A percentile compares a stretch with the other conserved stretches of the same genome.
Evolutionary conservation across 2,329 filamentous ascomycete species (phyloP).

Genomic region (Diaporthe sp.): DNA sequence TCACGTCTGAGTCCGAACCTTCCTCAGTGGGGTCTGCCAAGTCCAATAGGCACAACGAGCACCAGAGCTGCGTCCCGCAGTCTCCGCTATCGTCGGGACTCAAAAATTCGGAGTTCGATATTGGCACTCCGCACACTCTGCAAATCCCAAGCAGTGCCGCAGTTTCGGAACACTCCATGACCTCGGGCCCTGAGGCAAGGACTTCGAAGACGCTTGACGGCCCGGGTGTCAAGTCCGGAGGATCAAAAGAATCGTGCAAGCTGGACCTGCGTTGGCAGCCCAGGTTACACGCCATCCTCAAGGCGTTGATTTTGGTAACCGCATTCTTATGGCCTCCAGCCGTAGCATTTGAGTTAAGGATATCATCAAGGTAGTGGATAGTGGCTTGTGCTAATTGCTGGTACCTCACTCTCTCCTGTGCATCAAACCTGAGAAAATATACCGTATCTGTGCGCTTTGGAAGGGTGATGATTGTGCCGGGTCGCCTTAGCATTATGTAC

Average conservation of each 20-base stretch:
- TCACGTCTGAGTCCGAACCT: not conserved
- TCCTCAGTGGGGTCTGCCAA: not conserved
- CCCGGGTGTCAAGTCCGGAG: not conserved
- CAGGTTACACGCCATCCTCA: not conserved
- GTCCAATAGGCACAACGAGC: not conserved
- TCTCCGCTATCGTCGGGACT: not conserved
- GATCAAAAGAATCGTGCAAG: not conserved
- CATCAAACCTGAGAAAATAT: not conserved
- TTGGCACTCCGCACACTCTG: not conserved
- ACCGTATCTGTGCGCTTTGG: not conserved
- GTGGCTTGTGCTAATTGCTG: not conserved
- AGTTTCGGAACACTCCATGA: not conserved
- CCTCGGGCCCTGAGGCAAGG: not conserved
- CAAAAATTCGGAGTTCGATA: not conserved
- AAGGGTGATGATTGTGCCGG: not conserved
- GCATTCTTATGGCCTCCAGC: not conserved
- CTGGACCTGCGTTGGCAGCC: not conserved
- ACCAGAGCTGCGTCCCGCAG: not conserved
- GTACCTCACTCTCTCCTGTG: not conserved
- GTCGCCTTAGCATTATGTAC: not conserved
- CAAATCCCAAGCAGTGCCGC: not conserved
- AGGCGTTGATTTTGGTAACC: not conserved
- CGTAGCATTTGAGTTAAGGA: not conserved
- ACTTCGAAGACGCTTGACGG: not conserved
- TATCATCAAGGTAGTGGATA: not conserved